Evolutionary conservation across 2,329 filamentous ascomycete species (phyloP), one percentile per base, ranked within the genome.

Genomic region (Penicillium sp.): DNA sequence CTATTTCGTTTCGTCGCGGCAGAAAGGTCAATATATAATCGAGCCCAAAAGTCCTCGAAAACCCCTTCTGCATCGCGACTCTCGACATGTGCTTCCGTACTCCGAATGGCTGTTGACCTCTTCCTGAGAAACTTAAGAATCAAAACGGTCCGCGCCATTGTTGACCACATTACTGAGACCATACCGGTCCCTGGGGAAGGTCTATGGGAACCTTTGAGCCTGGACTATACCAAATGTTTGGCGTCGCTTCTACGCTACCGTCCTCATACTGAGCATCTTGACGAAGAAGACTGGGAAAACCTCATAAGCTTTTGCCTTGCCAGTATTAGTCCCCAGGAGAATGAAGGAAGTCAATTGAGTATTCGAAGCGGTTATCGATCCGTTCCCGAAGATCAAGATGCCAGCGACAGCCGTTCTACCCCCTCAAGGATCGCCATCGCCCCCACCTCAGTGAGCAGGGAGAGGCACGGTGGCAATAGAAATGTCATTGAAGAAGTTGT

Each of bases 81-180:
- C 12, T 80, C 82, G 51, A 81, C 84, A 64, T 90, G 86, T 65
- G 88, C 88, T 31, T 83, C 84, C 45, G 86, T 87, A 8, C 75
- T 97, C 54, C 86, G 90, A 51, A 78, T 86, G 27, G 83, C 88
- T 25, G 81, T 95, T 46, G 85, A 88, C 60, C 82, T 87, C 51
- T 88, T 89, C 23, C 78, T 87, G 32, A 75, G 80, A 21, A 86
- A 82, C 57, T 73, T 97, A 59, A 88, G 86, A 65, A 79, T 80
- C 56, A 95, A 91, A 70, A 93, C 91, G 0, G 79, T 93, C n/a
- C 82, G 87, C 63, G 84, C 88, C 6, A 77, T 97, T 16, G 79
- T 96, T 60, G 86, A 91, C 60, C 91, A 96, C 72, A 87, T 97
- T 57, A 86, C 85, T 3, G 86, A 96, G 60, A 85, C 86, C 18